Evolutionary conservation across 2,329 filamentous ascomycete species (phyloP).

Genomic region (Basipetospora sp.): DNA sequence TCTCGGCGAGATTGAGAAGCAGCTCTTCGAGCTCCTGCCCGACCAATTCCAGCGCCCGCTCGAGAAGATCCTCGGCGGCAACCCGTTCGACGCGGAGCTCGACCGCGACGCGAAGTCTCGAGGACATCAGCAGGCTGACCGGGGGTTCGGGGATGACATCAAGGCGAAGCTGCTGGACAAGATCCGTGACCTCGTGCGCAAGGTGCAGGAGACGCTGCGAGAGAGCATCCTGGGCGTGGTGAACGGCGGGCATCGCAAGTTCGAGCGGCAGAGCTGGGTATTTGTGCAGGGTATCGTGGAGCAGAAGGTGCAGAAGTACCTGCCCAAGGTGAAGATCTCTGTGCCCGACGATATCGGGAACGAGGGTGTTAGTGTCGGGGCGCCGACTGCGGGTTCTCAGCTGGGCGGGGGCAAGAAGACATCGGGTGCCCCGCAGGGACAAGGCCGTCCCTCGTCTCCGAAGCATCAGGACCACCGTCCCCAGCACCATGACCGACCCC

Average conservation of each 20-base stretch:
- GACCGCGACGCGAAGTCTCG: slow-evolving; percentile 19
- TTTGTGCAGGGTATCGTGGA: slow-evolving; percentile 32
- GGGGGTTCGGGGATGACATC: slow-evolving; percentile 28
- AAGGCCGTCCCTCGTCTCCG: slow-evolving; percentile 8
- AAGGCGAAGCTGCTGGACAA: slow-evolving; percentile 28
- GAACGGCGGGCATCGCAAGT: slow-evolving; percentile 32
- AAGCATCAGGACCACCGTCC: slow-evolving; percentile 12
- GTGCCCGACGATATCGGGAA: slow-evolving; percentile 33
- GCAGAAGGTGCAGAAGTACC: slow-evolving; percentile 29
- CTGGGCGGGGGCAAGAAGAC: slow-evolving; percentile 17
- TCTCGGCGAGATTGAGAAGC: slow-evolving; percentile 28
- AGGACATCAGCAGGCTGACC: no score
- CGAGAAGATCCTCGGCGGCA: slow-evolving; percentile 31
- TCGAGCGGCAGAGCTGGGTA: slow-evolving; percentile 30
- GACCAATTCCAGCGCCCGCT: slow-evolving; percentile 28
- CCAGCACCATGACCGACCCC: slow-evolving; percentile 8
- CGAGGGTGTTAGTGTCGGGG: slow-evolving; percentile 29
- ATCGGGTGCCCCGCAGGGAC: slow-evolving; percentile 12
- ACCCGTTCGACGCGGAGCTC: slow-evolving; percentile 30
- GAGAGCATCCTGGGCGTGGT: slow-evolving; percentile 29
- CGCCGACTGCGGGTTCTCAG: slow-evolving; percentile 18
- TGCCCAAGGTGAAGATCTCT: slow-evolving; percentile 29
- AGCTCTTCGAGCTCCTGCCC: slow-evolving; percentile 29
- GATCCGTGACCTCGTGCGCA: slow-evolving; percentile 28
- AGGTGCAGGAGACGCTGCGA: slow-evolving; percentile 30